Percentiles rank a stretch among this genome's conserved stretches.
phyloP scores from a whole-genome alignment of 208 protist genomes.

The Crithidia fasciculata region DNA sequence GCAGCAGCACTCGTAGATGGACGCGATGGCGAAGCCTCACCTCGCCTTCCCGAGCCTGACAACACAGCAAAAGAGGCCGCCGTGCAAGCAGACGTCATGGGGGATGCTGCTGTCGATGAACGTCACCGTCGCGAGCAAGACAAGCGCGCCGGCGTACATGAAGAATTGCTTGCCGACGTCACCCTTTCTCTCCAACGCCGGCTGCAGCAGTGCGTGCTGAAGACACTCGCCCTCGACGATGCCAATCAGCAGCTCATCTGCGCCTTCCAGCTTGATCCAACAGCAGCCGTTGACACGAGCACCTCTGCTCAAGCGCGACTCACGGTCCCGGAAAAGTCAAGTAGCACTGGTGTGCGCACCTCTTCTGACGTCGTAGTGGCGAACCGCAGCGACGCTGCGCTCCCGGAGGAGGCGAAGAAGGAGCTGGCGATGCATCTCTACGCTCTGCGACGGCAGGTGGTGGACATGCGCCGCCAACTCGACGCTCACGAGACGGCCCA shows the following conservation, averaged over 20 bases:
- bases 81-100: background rate
- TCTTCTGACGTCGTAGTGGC: background rate
- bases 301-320: background rate
- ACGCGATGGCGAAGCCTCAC: too few species aligned
- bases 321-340: background rate
- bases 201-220: conserved; percentile 48
- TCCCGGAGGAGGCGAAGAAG: conserved; percentile 39
- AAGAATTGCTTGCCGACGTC: conserved; percentile 28
- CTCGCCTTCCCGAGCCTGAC: too few species aligned
- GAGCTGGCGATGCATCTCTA: conserved; percentile 75
- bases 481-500: conserved; percentile 36
- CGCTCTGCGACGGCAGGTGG: conserved; percentile 51
- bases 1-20: background rate
- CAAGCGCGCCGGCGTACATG: conserved; percentile 15
- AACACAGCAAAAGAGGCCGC: background rate
- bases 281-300: background rate
- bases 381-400: conserved; percentile 6
- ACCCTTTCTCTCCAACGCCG: conserved; percentile 52
- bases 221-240: conserved; percentile 61
- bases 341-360: too few species aligned
- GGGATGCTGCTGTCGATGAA: background rate
- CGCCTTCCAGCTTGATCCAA: conserved; percentile 22
- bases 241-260: conserved; percentile 63
- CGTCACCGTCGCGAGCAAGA: background rate
- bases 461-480: conserved; percentile 33